phyloP scores from a whole-genome alignment of 768 basidiomycete genomes.

The Xerocomus potaroensis region DNA sequence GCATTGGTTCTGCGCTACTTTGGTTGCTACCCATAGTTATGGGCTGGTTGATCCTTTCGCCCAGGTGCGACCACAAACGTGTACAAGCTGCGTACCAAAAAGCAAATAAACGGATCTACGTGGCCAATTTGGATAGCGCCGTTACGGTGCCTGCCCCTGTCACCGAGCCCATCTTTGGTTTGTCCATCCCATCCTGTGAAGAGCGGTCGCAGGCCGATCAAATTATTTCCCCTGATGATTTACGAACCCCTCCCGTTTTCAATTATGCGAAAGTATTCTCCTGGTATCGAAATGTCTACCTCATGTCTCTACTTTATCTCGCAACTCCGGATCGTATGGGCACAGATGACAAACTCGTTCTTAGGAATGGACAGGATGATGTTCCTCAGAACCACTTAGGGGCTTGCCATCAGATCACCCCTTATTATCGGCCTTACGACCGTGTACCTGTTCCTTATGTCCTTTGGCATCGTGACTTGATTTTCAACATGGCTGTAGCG shows the following conservation, averaged over 20 bases:
- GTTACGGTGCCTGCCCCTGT: neutral
- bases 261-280: slow-evolving; percentile 21
- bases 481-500: slow-evolving; percentile 27
- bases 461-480: slow-evolving; percentile 22
- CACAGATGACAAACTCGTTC: neutral
- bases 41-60: slow-evolving; percentile 39
- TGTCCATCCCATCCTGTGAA: slow-evolving; percentile 12
- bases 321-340: slow-evolving; percentile 3
- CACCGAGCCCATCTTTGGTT: slow-evolving; percentile 8
- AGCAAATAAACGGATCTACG: slow-evolving; percentile 8
- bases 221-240: slow-evolving; percentile 22
- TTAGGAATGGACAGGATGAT: neutral
- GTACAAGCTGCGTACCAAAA: slow-evolving; percentile 18
- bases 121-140: neutral
- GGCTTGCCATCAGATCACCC: slow-evolving; percentile 10
- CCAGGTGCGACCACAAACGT: slow-evolving; percentile 34
- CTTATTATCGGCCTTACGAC: slow-evolving; percentile 17
- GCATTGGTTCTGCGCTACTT: slow-evolving; percentile 39
- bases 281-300: slow-evolving; percentile 19
- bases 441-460: neutral
- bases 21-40: slow-evolving; percentile 41
- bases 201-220: neutral
- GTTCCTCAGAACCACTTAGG: slow-evolving; percentile 19
- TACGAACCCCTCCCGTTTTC: slow-evolving; percentile 20
- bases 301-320: slow-evolving; percentile 14